These are phyloP conservation scores for Ammopiptanthus mongolicus DNA, from an alignment of 306 rosid genomes.

Conservation along the genomic window DNA sequence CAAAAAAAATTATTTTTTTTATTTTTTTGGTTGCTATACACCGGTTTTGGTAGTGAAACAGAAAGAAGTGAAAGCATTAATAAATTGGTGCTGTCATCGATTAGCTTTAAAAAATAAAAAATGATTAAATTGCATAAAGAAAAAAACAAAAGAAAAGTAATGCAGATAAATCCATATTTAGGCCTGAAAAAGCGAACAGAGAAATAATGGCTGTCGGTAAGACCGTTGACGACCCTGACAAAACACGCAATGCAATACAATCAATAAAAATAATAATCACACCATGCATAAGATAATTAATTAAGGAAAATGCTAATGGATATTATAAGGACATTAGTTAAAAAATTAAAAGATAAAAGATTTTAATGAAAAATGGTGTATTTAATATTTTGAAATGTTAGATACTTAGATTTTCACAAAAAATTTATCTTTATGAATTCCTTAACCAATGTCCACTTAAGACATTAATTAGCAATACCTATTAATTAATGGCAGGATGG, in stretches of 20 bases:
- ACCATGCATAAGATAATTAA: background rate
- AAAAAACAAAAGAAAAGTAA: background rate
- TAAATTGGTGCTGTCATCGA: background rate
- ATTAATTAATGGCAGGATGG: too few species aligned
- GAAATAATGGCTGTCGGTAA: constrained; percentile 41
- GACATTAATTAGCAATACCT: too few species aligned
- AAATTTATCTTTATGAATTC: too few species aligned
- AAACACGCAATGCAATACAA: constrained; percentile 29
- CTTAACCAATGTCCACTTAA: too few species aligned
- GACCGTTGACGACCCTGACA: constrained; percentile 46
- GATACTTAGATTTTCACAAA: too few species aligned
- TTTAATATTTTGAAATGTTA: too few species aligned
- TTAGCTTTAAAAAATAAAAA: background rate
- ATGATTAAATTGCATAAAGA: background rate
- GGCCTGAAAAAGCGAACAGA: constrained; percentile 41
- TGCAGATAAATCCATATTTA: constrained; percentile 25
- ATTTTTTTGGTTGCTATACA: too few species aligned
- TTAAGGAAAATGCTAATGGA: too few species aligned
- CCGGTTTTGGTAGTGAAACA: background rate
- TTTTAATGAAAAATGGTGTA: too few species aligned
- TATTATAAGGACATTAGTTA: too few species aligned
- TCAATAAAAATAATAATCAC: background rate
- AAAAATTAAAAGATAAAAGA: too few species aligned
- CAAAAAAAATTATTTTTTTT: too few species aligned
- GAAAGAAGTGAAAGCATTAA: background rate